Base-by-base conservation (phyloP, 441 rosid species). In the Jatropha multifida region DNA sequence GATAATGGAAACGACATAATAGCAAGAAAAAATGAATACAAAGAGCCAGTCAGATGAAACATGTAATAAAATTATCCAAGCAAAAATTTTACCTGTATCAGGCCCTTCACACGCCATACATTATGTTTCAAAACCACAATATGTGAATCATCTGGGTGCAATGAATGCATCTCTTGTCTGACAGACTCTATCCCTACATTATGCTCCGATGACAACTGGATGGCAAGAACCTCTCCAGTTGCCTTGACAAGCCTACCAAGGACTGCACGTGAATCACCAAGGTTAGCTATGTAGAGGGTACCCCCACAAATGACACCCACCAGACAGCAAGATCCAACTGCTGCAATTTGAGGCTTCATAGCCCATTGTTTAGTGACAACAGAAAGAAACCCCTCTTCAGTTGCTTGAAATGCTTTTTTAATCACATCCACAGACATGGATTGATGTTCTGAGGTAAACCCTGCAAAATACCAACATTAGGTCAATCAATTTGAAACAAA, bases 61-160 rank as follows among this genome's bases (percentile, higher is more conserved):
- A 71, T 70, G 58, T n/a, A 67, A 32, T 18, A 52, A 44, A 65
- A 23, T 51, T 65, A 49, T 55, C 38, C 10, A 17, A 44, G 54
- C 55, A 52, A 60, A 68, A 64, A 23, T 73, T 27, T 73, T 79
- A 92, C 99, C 98, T 96, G 99, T 77, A 96, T 94, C 56, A 79
- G 83, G 79, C 99, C 99, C 87, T 94, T 96, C 18, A 96, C 97
- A 11, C 99, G 90, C 99, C 99, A 96, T 0, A 96, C 98, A 48
- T 94, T 94, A 82, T 95, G 96, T 84, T 86, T 96, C 54, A 92
- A 82, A 79, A 96, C 92, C 62, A 96, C 99, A 77, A 96, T 90
- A 42, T 88, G 93, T 0, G 87, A 60, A 84, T 96, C 97, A 79
- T 96, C 98, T 3, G 97, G 98, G 74, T 96, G 98, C 90, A 90